Percentiles rank a stretch among this genome's conserved stretches.
These are phyloP conservation scores for Alternaria postmessia DNA, from an alignment of 2,329 filamentous ascomycete genomes.

Conservation along the genomic window DNA sequence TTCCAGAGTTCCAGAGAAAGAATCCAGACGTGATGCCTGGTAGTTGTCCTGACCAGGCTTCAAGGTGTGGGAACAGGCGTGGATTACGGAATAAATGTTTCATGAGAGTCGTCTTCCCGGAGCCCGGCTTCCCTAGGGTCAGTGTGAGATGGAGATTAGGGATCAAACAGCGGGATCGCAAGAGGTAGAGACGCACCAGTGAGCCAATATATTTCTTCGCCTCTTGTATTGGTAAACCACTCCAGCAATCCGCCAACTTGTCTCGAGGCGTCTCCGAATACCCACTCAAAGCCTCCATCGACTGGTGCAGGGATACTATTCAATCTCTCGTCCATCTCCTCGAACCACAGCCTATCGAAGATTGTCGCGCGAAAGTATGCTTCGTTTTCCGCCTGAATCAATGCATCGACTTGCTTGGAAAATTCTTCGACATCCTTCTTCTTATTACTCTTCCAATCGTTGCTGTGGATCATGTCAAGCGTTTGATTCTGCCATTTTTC, in stretches of 20 bases:
- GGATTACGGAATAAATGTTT: slow-evolving; percentile 46
- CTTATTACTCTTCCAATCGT: slow-evolving; percentile 38
- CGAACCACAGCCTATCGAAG: slow-evolving; percentile 34
- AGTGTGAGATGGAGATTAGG: not conserved
- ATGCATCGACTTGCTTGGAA: slow-evolving; percentile 31
- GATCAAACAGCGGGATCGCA: not conserved
- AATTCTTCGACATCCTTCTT: slow-evolving; percentile 44
- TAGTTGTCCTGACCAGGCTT: slow-evolving; percentile 39
- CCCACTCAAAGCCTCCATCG: slow-evolving; percentile 35
- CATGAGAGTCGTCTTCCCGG: slow-evolving; percentile 59
- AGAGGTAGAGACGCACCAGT: slow-evolving; percentile 27
- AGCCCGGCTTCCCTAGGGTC: slow-evolving; percentile 50
- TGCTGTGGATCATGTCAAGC: slow-evolving; percentile 33
- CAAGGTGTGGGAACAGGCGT: slow-evolving; percentile 33
- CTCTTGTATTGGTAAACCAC: slow-evolving; percentile 37
- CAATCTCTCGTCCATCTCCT: slow-evolving; percentile 35
- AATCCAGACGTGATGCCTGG: slow-evolving; percentile 50
- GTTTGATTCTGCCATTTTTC: slow-evolving; percentile 42
- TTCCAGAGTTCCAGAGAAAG: slow-evolving; percentile 56
- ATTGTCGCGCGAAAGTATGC: slow-evolving; percentile 33
- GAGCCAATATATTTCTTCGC: slow-evolving; percentile 42
- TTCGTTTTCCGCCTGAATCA: slow-evolving; percentile 32
- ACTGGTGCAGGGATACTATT: slow-evolving; percentile 31
- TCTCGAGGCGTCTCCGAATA: slow-evolving; percentile 28
- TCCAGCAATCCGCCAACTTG: slow-evolving; percentile 30